Evolutionary conservation across 352 stramenopile genomes (phyloP), one percentile per base, ranked within the genome.

Genomic region (Pythium plurisporium): DNA sequence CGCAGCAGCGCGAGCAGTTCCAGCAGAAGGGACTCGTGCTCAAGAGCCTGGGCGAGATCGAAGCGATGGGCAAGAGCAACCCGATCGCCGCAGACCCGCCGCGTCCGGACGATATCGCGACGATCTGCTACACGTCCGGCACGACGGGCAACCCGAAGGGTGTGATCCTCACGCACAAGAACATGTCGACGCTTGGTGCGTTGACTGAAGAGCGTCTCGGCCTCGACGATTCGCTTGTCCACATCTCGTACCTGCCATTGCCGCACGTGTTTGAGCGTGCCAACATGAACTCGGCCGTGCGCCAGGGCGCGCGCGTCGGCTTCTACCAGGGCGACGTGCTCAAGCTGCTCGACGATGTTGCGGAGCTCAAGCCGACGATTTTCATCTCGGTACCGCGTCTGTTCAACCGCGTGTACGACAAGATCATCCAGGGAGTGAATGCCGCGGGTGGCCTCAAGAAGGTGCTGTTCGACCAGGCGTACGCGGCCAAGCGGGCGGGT

Each of bases 251-350:
- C 72, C 71, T 99, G 30, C 96, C 95, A 19, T 67, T 99, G 23
- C 78, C 95, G 0, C 96, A 99, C 69, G 95, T 98, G 29, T 97
- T 98, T 52, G 96, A 99, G 76, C 82, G 95, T 10, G 69, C 87
- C 2, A 77, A 97, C 19, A 85, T 95, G 2, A 81, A 70, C 15
- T 77, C 80, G 25, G 82, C 98, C 79, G 10, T 93, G 96, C 65
- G 72, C 66, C 36, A 85, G 65, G 42, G 95, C 83, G 58, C 88
- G 74, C 30, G 76, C 73, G 36, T 87, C 91, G 33, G 74, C 0
- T 81, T 84, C 33, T 84, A 71, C 57, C 79, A 91, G 8, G 94
- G 94, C 12, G 82, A 97, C 69, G 77, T 94, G 30, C 56, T 82
- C 15, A 73, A 86, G n/a, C 70, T 99, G 4, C 84, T 98, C 68